Conservation (phyloP, 805 yeast genomes). For the Candida mattraensis region DNA sequence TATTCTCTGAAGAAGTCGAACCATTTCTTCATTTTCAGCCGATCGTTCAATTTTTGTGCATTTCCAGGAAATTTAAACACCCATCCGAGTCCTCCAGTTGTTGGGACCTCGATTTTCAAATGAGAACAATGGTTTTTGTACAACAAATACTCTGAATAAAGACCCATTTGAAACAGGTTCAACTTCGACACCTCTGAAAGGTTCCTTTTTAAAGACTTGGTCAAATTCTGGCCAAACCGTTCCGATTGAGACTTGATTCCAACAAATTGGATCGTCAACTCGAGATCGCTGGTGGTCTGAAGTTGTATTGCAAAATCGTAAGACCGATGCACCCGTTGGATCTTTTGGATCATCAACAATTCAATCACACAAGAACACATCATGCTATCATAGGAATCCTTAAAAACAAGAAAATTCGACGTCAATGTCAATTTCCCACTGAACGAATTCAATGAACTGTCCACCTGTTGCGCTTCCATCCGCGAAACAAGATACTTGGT, state of each 20-base stretch:
- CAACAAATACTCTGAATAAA: slow-evolving; percentile 83
- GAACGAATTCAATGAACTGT: slow-evolving; percentile 12
- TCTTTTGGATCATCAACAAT: slow-evolving; percentile 74
- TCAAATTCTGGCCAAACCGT: slow-evolving; percentile 69
- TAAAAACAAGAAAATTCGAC: slow-evolving; percentile 71
- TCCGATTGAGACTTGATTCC: slow-evolving; percentile 82
- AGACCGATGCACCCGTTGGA: slow-evolving; percentile 79
- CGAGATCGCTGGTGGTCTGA: slow-evolving; percentile 63
- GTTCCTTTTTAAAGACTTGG: slow-evolving; percentile 60
- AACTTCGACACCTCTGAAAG: slow-evolving; percentile 60
- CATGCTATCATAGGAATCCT: slow-evolving; percentile 65
- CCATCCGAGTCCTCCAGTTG: slow-evolving; percentile 85
- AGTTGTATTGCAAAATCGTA: slow-evolving; percentile 79
- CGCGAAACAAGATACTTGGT: slow-evolving; percentile 22
- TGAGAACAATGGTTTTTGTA: slow-evolving; percentile 51
- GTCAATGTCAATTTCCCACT: slow-evolving; percentile 70
- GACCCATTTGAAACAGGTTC: slow-evolving; percentile 62
- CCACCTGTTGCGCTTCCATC: slow-evolving; percentile 12
- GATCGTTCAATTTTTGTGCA: slow-evolving; percentile 71
- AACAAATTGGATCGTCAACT: slow-evolving; percentile 66
- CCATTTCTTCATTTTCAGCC: slow-evolving; percentile 88
- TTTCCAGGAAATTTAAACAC: slow-evolving; percentile 88
- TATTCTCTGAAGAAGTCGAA: slow-evolving; percentile 81
- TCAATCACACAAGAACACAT: slow-evolving; percentile 71
- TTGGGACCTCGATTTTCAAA: slow-evolving; percentile 51